Evolutionary conservation across 176 grass and related monocot species (phyloP).

Genomic region (Triticum timopheevii): DNA sequence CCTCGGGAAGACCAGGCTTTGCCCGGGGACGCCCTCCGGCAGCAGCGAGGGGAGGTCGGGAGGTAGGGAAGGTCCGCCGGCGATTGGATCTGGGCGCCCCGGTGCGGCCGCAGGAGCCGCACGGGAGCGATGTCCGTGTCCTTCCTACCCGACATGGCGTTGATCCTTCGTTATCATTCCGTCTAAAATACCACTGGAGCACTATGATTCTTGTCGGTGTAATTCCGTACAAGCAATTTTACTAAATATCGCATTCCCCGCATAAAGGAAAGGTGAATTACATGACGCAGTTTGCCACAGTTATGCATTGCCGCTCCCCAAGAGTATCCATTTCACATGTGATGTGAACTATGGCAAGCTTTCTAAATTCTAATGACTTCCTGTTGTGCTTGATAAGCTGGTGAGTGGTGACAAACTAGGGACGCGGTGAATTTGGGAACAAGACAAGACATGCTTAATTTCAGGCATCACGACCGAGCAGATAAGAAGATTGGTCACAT

Average conservation of each 20-base stretch:
- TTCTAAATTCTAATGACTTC: not conserved
- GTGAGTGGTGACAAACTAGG: not conserved
- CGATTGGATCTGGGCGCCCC: too few relatives aligned
- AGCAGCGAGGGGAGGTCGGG: too few relatives aligned
- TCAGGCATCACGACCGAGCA: not conserved
- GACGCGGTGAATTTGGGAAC: not conserved
- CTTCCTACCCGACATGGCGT: too few relatives aligned
- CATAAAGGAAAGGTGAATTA: not conserved
- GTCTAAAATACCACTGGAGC: not conserved
- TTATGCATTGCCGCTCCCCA: not conserved
- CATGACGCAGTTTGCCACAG: not conserved
- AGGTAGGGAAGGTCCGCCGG: too few relatives aligned
- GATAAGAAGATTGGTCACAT: conserved; percentile 12
- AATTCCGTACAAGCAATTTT: too few relatives aligned
- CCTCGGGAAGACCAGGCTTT: too few relatives aligned
- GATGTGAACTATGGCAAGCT: not conserved
- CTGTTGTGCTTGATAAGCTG: not conserved
- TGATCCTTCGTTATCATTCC: too few relatives aligned
- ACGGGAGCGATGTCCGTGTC: too few relatives aligned
- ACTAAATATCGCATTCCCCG: not conserved
- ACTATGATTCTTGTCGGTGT: not conserved
- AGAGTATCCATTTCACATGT: not conserved
- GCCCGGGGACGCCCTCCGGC: too few relatives aligned
- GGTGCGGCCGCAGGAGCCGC: too few relatives aligned
- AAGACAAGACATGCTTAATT: not conserved